Evolutionary conservation across 2,329 filamentous ascomycete genomes (phyloP).

Genomic region (Colletotrichum costaricense): DNA sequence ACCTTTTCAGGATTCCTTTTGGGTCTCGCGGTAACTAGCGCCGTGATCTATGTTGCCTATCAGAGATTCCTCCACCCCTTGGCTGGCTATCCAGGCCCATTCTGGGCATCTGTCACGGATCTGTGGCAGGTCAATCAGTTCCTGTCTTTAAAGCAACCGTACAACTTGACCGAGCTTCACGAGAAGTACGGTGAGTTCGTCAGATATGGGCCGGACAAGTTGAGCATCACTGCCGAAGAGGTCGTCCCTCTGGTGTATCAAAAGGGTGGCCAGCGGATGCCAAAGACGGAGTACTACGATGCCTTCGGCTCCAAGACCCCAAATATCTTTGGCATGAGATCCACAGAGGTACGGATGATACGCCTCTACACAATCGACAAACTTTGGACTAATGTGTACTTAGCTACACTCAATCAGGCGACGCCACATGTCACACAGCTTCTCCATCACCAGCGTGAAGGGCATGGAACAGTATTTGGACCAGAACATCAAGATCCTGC

Average conservation of each 20-base stretch:
- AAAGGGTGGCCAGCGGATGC: slow-evolving; percentile 22
- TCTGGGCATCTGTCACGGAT: slow-evolving; percentile 19
- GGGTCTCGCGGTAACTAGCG: neutral
- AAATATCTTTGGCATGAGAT: slow-evolving; percentile 21
- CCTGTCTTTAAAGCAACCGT: slow-evolving; percentile 21
- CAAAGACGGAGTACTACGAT: slow-evolving; percentile 25
- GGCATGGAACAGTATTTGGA: slow-evolving; percentile 49
- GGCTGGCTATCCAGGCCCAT: slow-evolving; percentile 13
- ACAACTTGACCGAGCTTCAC: slow-evolving; percentile 18
- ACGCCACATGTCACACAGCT: slow-evolving; percentile 23
- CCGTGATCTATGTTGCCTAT: slow-evolving; percentile 2
- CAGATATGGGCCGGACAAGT: slow-evolving; percentile 19
- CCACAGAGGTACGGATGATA: neutral
- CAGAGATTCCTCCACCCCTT: slow-evolving; percentile 21
- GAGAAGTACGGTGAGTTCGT: slow-evolving; percentile 15
- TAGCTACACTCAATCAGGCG: slow-evolving; percentile 13
- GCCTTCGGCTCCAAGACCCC: slow-evolving; percentile 16
- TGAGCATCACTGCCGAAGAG: slow-evolving; percentile 28
- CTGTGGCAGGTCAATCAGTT: slow-evolving; percentile 22
- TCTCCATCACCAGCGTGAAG: slow-evolving; percentile 40
- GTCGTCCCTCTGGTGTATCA: slow-evolving; percentile 21
- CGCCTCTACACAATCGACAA: neutral
- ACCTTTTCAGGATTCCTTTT: neutral
- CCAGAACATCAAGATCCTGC: slow-evolving; percentile 43
- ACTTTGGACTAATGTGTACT: neutral